Evolutionary conservation across 352 stramenopile species (phyloP).

Genomic region (Pseudoperonospora humuli): DNA sequence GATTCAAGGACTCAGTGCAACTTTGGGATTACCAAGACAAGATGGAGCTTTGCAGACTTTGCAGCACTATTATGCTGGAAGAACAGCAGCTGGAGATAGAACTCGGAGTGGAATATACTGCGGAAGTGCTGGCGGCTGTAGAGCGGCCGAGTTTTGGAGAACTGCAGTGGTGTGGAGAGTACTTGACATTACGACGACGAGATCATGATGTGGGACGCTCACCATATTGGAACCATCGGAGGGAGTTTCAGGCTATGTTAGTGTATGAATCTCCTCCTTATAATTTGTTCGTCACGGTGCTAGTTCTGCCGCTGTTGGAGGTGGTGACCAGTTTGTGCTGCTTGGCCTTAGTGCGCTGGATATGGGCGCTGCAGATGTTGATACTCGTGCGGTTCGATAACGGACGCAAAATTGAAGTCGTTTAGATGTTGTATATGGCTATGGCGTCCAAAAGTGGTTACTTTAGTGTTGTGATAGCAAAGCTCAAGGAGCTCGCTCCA

Average conservation of each 20-base stretch:
- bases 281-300: constrained; percentile 15
- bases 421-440: too few relatives aligned
- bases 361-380: constrained; percentile 3
- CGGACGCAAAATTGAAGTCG: constrained; percentile 8
- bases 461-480: too few relatives aligned
- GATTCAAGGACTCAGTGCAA: constrained; percentile 34
- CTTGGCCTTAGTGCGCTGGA: constrained; percentile 17
- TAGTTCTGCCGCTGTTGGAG: constrained; percentile 24
- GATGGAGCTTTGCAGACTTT: constrained; percentile 42
- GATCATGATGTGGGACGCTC: constrained; percentile 27
- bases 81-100: constrained; percentile 16
- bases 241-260: constrained; percentile 23
- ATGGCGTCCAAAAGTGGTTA: too few relatives aligned
- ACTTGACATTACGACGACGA: constrained; percentile 12
- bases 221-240: constrained; percentile 30
- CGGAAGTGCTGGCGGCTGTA: constrained; percentile 25
- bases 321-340: constrained; percentile 16
- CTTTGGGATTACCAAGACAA: constrained; percentile 43
- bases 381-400: constrained; percentile 5
- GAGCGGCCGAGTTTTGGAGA: constrained; percentile 33
- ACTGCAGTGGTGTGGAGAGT: constrained; percentile 44
- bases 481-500: too few relatives aligned
- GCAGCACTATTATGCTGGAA: constrained; percentile 24
- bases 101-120: constrained; percentile 6
- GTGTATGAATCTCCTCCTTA: constrained; percentile 12